Evolutionary conservation across 331 rosid genomes (phyloP), one percentile per base, ranked within the genome.

Genomic region (Malus hybrid): DNA sequence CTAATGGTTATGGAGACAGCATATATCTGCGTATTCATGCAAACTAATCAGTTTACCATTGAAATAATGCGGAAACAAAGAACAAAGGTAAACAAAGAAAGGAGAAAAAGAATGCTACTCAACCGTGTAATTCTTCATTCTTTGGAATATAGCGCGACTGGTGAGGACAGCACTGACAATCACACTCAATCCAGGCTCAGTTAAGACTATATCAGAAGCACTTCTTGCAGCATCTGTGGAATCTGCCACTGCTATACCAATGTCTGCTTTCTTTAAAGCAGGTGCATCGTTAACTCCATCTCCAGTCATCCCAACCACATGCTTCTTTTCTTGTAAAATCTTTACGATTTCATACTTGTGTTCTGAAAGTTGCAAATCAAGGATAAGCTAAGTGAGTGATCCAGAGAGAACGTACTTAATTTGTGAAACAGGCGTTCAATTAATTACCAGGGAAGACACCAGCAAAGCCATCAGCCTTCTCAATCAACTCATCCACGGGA

Each of bases 51-150:
- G 70, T 72, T 83, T 44, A 36, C 67, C 62, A 50, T 65, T 6
- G 32, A 78, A 81, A 12, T 28, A 71, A 65, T 75, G 60, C 8
- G 33, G 64, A 32, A 67, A 64, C 69, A n/a, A 59, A 46, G 24
- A 52, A 69, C 10, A 18, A 13, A 68, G 22, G 48, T 2, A 19
- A 70, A 29, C 32, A 76, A 31, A 76, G 55, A 65, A 50, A 65
- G 22, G 34, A 18, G 62, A 68, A 75, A 60, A 66, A 70, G 71
- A 74, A 67, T 54, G 70, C 78, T 34, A 80, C 88, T 83, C 78
- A 89, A 89, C 96, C 70, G 96, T 90, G 71, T 92, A 92, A 75
- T 92, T 92, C 83, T 92, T 92, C 97, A 92, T 92, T 82, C 97
- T 88, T 74, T 92, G 97, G 76, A 92, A 92, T 80, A 92, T 92